A percentile compares a stretch with the other conserved stretches of the same genome.
These are phyloP conservation scores for Chenopodium album DNA, from an alignment of 148 eudicot species.

Conservation along the genomic window DNA sequence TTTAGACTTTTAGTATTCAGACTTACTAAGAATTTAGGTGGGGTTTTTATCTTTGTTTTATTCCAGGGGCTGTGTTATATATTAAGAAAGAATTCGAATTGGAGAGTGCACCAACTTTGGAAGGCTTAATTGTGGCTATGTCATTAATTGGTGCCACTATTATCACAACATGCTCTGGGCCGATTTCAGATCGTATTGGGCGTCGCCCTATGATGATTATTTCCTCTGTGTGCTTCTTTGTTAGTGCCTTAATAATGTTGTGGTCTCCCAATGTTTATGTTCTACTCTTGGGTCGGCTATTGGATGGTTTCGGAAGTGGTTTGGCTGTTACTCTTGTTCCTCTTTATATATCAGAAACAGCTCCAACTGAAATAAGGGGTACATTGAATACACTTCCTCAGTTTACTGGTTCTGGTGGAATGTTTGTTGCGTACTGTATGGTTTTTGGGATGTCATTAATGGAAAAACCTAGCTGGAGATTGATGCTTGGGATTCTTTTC, in stretches of 20 bases:
- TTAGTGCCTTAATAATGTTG: constrained; percentile 55
- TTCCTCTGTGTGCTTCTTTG: constrained; percentile 54
- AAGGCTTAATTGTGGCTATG: constrained; percentile 67
- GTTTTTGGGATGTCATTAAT: constrained; percentile 65
- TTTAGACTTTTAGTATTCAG: not conserved
- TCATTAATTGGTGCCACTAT: constrained; percentile 66
- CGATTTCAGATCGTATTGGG: constrained; percentile 55
- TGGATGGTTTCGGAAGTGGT: constrained; percentile 75
- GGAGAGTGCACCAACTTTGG: constrained; percentile 53
- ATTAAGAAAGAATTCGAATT: constrained; percentile 62
- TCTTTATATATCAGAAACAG: constrained; percentile 71
- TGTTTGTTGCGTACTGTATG: constrained; percentile 64
- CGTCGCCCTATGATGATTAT: constrained; percentile 67
- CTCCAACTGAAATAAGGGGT: constrained; percentile 71
- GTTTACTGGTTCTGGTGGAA: constrained; percentile 57
- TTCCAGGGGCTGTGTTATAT: constrained; percentile 58
- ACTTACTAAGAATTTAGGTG: constrained; percentile 9
- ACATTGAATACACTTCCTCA: constrained; percentile 64
- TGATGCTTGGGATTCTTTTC: constrained; percentile 63
- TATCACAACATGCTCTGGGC: constrained; percentile 58
- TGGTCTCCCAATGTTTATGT: constrained; percentile 72
- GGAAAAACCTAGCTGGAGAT: constrained; percentile 62
- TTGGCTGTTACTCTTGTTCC: constrained; percentile 64
- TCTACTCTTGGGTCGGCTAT: constrained; percentile 54
- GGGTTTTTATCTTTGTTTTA: constrained; percentile 1